phyloP scores from a whole-genome alignment of 306 rosid genomes.

The Fragaria iinumae region DNA sequence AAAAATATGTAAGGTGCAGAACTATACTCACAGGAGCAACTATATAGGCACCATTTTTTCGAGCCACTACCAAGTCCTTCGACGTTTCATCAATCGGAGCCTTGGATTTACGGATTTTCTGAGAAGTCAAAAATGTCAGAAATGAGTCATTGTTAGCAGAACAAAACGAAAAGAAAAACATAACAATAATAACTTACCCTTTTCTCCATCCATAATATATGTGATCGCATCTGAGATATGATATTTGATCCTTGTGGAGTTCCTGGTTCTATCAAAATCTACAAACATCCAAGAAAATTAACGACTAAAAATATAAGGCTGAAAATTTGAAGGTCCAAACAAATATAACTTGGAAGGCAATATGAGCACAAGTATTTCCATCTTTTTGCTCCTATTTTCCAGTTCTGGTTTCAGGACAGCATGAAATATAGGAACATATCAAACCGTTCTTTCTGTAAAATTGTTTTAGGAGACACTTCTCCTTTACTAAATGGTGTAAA shows the following conservation, averaged over 20 bases:
- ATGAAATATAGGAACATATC: not conserved
- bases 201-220: constrained; percentile 88
- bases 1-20: constrained; percentile 10
- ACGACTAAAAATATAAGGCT: not conserved
- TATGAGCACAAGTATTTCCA: constrained; percentile 13
- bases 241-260: constrained; percentile 85
- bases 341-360: constrained; percentile 10
- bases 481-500: not conserved
- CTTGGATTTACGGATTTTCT: constrained; percentile 67
- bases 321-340: not conserved
- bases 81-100: constrained; percentile 39
- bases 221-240: constrained; percentile 95
- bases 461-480: not conserved
- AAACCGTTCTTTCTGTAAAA: not conserved
- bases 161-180: not conserved
- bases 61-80: constrained; percentile 61
- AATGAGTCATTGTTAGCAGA: not conserved
- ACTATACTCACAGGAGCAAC: constrained; percentile 86
- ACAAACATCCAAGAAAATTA: constrained; percentile 20
- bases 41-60: constrained; percentile 60
- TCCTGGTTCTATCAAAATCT: constrained; percentile 95
- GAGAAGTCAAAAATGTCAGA: constrained; percentile 20
- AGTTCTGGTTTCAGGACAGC: not conserved
- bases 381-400: constrained; percentile 2
- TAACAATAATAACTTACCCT: constrained; percentile 47